Conservation (phyloP, 2,329 filamentous ascomycete genomes). For the Phaeosphaeria sp. region DNA sequence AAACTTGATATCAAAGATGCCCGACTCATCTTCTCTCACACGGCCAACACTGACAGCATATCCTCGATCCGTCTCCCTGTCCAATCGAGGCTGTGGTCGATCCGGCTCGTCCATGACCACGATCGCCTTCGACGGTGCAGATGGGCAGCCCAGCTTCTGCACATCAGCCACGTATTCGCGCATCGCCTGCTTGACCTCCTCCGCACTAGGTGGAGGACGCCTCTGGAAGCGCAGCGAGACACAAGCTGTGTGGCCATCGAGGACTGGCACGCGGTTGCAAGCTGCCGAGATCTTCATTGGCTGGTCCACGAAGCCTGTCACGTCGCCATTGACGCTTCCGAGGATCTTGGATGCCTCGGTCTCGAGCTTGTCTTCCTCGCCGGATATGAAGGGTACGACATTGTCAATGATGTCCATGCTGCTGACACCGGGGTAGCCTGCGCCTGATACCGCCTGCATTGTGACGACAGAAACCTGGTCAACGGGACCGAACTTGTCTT, state of each 20-base stretch:
- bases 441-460: constrained; percentile 92
- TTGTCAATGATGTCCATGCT: constrained; percentile 97
- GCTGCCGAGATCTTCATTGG: constrained; percentile 80
- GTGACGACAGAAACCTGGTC: constrained; percentile 85
- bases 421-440: constrained; percentile 87
- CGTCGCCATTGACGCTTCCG: constrained; percentile 73
- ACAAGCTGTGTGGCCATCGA: constrained; percentile 95
- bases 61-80: constrained; percentile 82
- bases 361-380: constrained; percentile 96
- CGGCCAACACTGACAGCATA: constrained; percentile 93
- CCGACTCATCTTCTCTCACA: constrained; percentile 82
- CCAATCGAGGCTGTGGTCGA: constrained; percentile 87
- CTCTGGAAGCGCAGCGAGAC: constrained; percentile 84
- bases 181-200: constrained; percentile 80
- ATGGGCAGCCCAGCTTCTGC: constrained; percentile 83
- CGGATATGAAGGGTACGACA: constrained; percentile 89
- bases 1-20: constrained; percentile 94
- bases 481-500: constrained; percentile 82
- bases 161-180: constrained; percentile 83
- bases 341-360: constrained; percentile 95
- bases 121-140: constrained; percentile 82
- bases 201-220: constrained; percentile 74
- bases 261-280: constrained; percentile 92
- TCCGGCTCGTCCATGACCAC: constrained; percentile 89
- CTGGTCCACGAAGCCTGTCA: constrained; percentile 80